phyloP scores from a whole-genome alignment of 345 rosid species.

The Psidium friedrichsthalianum region DNA sequence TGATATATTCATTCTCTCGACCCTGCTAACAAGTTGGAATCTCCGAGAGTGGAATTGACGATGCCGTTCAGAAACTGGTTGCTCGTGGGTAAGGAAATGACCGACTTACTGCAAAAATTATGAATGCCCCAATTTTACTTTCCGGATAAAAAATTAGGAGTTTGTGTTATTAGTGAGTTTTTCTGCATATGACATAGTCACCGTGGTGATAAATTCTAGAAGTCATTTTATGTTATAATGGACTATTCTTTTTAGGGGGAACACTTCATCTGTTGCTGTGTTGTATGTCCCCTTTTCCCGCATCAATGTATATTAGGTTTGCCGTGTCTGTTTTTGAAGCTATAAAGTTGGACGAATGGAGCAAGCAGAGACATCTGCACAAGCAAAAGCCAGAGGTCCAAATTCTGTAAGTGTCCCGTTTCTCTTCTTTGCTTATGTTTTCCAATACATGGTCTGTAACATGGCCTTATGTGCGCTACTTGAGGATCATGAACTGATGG shows the following conservation, averaged over 20 bases:
- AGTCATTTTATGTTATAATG: neutral
- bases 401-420: slow-evolving; percentile 45
- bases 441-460: neutral
- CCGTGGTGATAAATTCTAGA: neutral
- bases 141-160: neutral
- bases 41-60: slow-evolving; percentile 82
- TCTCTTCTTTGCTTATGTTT: neutral
- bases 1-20: neutral
- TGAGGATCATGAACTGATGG: neutral
- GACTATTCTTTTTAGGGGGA: neutral
- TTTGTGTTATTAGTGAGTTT: neutral
- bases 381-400: slow-evolving; percentile 73
- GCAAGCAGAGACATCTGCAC: slow-evolving; percentile 83
- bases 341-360: slow-evolving; percentile 93
- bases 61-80: slow-evolving; percentile 80
- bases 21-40: slow-evolving; percentile 50
- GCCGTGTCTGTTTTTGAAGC: slow-evolving; percentile 28
- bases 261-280: neutral
- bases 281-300: neutral
- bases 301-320: neutral
- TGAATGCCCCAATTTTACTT: neutral
- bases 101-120: neutral
- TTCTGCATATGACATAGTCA: neutral
- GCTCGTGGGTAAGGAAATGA: slow-evolving; percentile 69
- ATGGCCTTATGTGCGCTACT: neutral